phyloP scores from a whole-genome alignment of 2,329 filamentous ascomycete species.

The Neonectria hederae region DNA sequence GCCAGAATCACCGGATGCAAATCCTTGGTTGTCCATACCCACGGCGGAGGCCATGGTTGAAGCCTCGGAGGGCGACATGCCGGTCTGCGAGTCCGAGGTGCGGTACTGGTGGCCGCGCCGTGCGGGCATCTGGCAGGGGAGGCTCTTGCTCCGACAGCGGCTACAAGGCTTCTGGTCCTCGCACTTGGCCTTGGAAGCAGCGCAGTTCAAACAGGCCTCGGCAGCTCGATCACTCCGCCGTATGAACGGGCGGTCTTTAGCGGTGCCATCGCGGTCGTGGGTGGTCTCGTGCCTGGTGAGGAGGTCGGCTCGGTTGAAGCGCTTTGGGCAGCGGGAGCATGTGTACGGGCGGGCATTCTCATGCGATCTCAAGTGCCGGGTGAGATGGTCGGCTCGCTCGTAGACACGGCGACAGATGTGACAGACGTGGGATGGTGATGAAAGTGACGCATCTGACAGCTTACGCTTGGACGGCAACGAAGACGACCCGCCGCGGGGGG shows the following conservation, averaged over 20 bases:
- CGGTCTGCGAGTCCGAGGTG: slow-evolving; percentile 38
- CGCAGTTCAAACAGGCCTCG: slow-evolving; percentile 42
- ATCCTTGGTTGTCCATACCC: slow-evolving; percentile 30
- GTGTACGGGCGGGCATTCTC: slow-evolving; percentile 42
- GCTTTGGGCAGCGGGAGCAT: slow-evolving; percentile 41
- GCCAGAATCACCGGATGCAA: slow-evolving; percentile 30
- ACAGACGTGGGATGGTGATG: slow-evolving; percentile 41
- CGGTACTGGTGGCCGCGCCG: slow-evolving; percentile 39
- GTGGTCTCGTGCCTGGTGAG: slow-evolving; percentile 41
- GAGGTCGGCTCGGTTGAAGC: slow-evolving; percentile 41
- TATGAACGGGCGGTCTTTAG: slow-evolving; percentile 41
- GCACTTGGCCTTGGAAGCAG: slow-evolving; percentile 41
- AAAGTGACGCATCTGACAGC: slow-evolving; percentile 37
- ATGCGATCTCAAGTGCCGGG: slow-evolving; percentile 40
- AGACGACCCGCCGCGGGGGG: slow-evolving; percentile 24
- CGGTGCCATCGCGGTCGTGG: slow-evolving; percentile 40
- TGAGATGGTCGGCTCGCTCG: slow-evolving; percentile 41
- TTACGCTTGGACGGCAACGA: slow-evolving; percentile 37
- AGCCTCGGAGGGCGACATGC: slow-evolving; percentile 37
- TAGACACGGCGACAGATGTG: slow-evolving; percentile 42
- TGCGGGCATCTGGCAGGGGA: slow-evolving; percentile 40
- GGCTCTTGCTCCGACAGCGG: slow-evolving; percentile 40
- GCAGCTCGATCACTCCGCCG: slow-evolving; percentile 39
- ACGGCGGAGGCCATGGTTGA: slow-evolving; percentile 33
- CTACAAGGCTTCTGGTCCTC: slow-evolving; percentile 42